Percentiles rank a stretch among this genome's conserved stretches.
Evolutionary conservation across 2,329 filamentous ascomycete genomes (phyloP).

Genomic region (Capronia epimyces): DNA sequence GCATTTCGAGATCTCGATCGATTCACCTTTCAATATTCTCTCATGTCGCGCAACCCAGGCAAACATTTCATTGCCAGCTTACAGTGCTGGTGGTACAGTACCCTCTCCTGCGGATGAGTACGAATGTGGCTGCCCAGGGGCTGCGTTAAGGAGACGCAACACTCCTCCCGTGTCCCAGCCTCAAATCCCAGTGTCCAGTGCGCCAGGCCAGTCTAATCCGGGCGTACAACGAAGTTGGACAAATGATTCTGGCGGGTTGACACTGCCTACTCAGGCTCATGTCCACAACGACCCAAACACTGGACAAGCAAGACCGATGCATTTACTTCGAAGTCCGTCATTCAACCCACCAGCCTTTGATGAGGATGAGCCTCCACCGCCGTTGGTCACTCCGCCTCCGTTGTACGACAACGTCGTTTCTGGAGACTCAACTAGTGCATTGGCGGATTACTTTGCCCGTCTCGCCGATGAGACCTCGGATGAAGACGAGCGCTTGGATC

Average conservation of each 20-base stretch:
- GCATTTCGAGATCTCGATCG: conserved; percentile 94
- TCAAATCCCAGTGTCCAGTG: conserved; percentile 28
- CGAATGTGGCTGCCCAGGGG: conserved; percentile 63
- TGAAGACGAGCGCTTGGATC: conserved; percentile 46
- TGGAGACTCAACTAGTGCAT: conserved; percentile 58
- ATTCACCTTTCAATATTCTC: conserved; percentile 88
- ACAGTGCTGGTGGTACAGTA: conserved; percentile 54
- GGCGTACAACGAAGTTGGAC: conserved; percentile 36
- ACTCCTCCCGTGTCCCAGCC: conserved; percentile 27
- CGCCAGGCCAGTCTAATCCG: conserved; percentile 25
- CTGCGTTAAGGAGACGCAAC: conserved; percentile 43
- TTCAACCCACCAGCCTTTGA: conserved; percentile 86
- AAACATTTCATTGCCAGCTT: conserved; percentile 79
- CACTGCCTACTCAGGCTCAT: conserved; percentile 48
- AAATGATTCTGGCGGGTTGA: conserved; percentile 38
- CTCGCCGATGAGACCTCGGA: conserved; percentile 66
- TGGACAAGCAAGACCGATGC: conserved; percentile 64
- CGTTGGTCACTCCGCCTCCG: conserved; percentile 73
- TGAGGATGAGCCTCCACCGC: conserved; percentile 69
- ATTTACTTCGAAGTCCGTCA: conserved; percentile 74
- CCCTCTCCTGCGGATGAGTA: conserved; percentile 52
- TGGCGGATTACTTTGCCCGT: conserved; percentile 83
- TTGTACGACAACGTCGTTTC: conserved; percentile 72
- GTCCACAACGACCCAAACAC: conserved; percentile 43
- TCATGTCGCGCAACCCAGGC: conserved; percentile 89